These are phyloP conservation scores for Teunomyces pallodes DNA, from an alignment of 805 yeast genomes.

Conservation along the genomic window DNA sequence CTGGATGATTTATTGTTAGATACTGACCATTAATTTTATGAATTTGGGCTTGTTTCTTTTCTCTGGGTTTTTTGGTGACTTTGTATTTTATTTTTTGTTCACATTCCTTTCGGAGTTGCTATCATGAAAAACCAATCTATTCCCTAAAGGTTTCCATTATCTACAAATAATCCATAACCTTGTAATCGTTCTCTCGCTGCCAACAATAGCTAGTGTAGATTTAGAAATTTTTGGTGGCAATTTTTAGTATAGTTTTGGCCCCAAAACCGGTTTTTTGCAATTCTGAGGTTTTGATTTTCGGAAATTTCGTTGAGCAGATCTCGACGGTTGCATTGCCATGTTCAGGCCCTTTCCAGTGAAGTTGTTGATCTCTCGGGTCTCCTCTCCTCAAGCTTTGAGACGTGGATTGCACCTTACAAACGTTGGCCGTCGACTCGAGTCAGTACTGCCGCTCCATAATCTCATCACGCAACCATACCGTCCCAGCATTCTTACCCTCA, in stretches of 20 bases:
- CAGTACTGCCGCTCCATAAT: background rate
- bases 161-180: too few species aligned
- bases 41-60: background rate
- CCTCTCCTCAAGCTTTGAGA: background rate
- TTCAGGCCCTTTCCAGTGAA: background rate
- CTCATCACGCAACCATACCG: background rate
- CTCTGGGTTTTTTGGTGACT: background rate
- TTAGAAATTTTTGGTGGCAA: too few species aligned
- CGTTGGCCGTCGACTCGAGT: background rate
- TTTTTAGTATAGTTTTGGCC: too few species aligned
- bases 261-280: too few species aligned
- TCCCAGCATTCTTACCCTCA: background rate
- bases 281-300: background rate
- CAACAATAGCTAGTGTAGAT: too few species aligned
- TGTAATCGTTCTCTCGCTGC: too few species aligned
- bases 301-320: background rate
- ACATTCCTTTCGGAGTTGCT: too few species aligned
- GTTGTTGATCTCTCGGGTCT: background rate
- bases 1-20: background rate
- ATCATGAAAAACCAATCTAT: too few species aligned
- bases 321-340: background rate
- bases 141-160: too few species aligned
- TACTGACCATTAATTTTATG: too few species aligned
- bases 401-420: background rate
- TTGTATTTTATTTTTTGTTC: background rate